phyloP scores from a whole-genome alignment of 805 yeast species.

The Candida coleopterorum region DNA sequence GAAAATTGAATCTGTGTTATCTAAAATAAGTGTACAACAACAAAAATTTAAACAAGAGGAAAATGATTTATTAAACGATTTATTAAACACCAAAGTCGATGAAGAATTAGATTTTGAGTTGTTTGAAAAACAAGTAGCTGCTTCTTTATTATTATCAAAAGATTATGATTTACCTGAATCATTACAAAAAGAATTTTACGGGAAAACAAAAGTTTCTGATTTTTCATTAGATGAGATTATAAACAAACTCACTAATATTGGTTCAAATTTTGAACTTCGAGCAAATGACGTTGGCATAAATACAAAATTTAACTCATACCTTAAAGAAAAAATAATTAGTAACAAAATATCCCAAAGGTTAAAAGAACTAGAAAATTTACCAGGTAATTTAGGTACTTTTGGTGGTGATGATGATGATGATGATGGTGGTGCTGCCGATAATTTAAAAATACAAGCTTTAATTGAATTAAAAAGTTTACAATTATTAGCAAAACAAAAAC shows the following conservation, averaged over 20 bases:
- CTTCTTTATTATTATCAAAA: slow-evolving; percentile 59
- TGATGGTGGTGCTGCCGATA: too few relatives aligned
- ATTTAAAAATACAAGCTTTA: slow-evolving; percentile 58
- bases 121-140: slow-evolving; percentile 55
- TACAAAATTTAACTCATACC: slow-evolving; percentile 21
- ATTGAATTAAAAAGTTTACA: slow-evolving; percentile 68
- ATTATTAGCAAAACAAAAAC: slow-evolving; percentile 65
- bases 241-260: slow-evolving; percentile 3
- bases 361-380: slow-evolving; percentile 57
- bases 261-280: slow-evolving; percentile 22
- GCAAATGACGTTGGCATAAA: slow-evolving; percentile 41
- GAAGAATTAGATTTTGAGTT: slow-evolving; percentile 33
- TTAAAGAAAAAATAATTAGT: slow-evolving; percentile 50
- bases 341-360: slow-evolving; percentile 55
- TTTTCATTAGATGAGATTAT: slow-evolving; percentile 6
- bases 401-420: slow-evolving; percentile 40
- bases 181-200: slow-evolving; percentile 34
- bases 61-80: slow-evolving; percentile 15
- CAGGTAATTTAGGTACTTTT: slow-evolving; percentile 65
- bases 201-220: slow-evolving; percentile 1
- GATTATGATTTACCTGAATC: slow-evolving; percentile 61
- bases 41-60: slow-evolving; percentile 19
- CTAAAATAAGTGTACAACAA: slow-evolving; percentile 22
- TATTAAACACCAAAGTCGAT: slow-evolving; percentile 10
- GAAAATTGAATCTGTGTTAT: slow-evolving; percentile 27